Evolutionary conservation across 371 early-diverging fungal genomes (phyloP).

Genomic region (Syncephalastrum racemosum): DNA sequence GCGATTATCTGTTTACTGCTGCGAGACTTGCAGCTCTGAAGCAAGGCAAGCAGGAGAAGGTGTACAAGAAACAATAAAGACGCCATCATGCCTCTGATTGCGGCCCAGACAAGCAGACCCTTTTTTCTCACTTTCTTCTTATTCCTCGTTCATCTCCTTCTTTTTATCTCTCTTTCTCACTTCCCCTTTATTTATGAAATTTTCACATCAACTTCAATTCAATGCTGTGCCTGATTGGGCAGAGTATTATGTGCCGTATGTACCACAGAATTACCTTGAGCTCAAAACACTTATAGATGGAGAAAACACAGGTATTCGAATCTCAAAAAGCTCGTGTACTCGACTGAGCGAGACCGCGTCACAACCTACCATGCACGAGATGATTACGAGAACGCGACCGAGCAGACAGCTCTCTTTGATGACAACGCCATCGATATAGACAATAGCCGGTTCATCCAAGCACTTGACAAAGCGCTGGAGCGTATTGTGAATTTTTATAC

Average conservation of each 20-base stretch:
- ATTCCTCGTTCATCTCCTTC: background rate
- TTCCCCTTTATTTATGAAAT: slow-evolving; percentile 17
- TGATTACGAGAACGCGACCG: slow-evolving; percentile 37
- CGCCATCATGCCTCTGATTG: background rate
- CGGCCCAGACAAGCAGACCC: background rate
- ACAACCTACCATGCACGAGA: slow-evolving; percentile 15
- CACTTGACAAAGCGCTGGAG: slow-evolving; percentile 78
- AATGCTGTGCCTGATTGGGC: slow-evolving; percentile 92
- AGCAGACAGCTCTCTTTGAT: slow-evolving; percentile 37
- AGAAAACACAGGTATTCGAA: slow-evolving; percentile 61
- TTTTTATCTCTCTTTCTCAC: background rate
- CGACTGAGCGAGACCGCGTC: slow-evolving; percentile 82
- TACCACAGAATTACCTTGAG: background rate
- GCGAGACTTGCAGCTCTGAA: slow-evolving; percentile 34
- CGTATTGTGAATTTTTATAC: slow-evolving; percentile 81
- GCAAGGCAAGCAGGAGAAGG: slow-evolving; percentile 65
- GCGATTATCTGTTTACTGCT: slow-evolving; percentile 2
- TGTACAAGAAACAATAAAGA: slow-evolving; percentile 51
- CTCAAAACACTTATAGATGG: background rate
- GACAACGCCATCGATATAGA: slow-evolving; percentile 31
- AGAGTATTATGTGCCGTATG: slow-evolving; percentile 75
- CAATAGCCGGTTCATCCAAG: slow-evolving; percentile 62
- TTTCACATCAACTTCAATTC: slow-evolving; percentile 82
- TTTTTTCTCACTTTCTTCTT: background rate
- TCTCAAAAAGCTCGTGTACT: slow-evolving; percentile 88